phyloP scores from a whole-genome alignment of 2,329 filamentous ascomycete genomes.

The Dothidotthia symphoricarpi region DNA sequence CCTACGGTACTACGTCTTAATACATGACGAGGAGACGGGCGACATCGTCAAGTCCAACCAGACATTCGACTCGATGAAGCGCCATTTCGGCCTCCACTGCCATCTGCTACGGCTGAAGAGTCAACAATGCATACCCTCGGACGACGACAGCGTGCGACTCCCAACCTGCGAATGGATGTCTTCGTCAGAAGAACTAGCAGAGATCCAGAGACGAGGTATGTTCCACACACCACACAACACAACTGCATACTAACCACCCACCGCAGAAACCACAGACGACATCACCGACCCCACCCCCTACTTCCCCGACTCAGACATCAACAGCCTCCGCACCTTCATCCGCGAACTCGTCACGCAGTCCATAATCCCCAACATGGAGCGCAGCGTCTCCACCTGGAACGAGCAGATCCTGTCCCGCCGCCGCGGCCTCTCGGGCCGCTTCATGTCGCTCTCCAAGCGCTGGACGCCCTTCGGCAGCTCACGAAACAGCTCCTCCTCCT shows the following conservation, averaged over 20 bases:
- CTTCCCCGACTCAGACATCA: conserved; percentile 89
- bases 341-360: conserved; percentile 95
- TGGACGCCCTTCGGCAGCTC: conserved; percentile 79
- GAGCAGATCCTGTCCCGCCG: conserved; percentile 91
- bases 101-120: conserved; percentile 85
- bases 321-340: conserved; percentile 84
- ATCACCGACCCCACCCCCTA: conserved; percentile 71
- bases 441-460: conserved; percentile 88
- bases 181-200: conserved; percentile 76
- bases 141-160: conserved; percentile 83
- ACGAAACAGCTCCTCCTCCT: conserved; percentile 55
- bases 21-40: conserved; percentile 94
- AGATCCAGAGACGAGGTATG: conserved; percentile 64
- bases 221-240: conserved; percentile 6
- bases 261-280: conserved; percentile 62
- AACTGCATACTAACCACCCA: conserved; percentile 1
- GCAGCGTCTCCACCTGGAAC: conserved; percentile 88
- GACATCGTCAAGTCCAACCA: conserved; percentile 87
- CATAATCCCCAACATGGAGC: conserved; percentile 93
- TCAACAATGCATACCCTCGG: conserved; percentile 79
- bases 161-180: conserved; percentile 87
- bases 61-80: conserved; percentile 97
- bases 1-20: conserved; percentile 89
- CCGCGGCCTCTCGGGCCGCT: conserved; percentile 84
- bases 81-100: conserved; percentile 94